phyloP scores from a whole-genome alignment of 805 yeast genomes.

The Hyphopichia homilentoma region DNA sequence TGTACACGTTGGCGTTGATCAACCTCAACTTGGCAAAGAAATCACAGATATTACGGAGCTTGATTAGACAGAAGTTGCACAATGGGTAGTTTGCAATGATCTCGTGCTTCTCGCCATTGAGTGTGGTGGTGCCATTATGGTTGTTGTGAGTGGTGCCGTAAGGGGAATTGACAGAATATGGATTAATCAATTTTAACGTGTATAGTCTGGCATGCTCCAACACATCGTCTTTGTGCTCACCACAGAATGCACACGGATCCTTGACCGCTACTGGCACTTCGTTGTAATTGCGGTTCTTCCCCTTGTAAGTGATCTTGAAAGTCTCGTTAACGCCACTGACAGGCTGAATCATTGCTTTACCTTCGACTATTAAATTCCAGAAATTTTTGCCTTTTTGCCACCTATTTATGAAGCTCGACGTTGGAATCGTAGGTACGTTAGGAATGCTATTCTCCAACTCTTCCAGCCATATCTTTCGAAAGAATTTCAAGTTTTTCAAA shows the following conservation, averaged over 20 bases:
- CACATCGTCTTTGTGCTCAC: slow-evolving; percentile 67
- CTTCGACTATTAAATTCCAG: slow-evolving; percentile 68
- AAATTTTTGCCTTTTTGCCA: slow-evolving; percentile 48
- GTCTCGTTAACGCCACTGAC: slow-evolving; percentile 78
- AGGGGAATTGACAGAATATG: slow-evolving; percentile 16
- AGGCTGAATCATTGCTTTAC: slow-evolving; percentile 81
- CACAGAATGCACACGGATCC: slow-evolving; percentile 80
- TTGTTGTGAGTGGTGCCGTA: slow-evolving; percentile 1
- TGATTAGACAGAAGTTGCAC: slow-evolving; percentile 77
- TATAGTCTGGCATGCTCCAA: slow-evolving; percentile 78
- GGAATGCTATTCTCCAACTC: slow-evolving; percentile 60
- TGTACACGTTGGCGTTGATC: slow-evolving; percentile 53
- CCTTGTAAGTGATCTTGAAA: slow-evolving; percentile 44
- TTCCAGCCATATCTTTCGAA: slow-evolving; percentile 62
- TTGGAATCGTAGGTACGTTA: slow-evolving; percentile 42
- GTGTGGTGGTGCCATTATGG: not conserved
- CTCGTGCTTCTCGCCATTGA: slow-evolving; percentile 13
- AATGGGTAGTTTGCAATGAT: slow-evolving; percentile 53
- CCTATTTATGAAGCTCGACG: slow-evolving; percentile 43
- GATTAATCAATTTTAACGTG: slow-evolving; percentile 50
- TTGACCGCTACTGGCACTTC: slow-evolving; percentile 64
- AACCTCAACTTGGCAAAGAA: slow-evolving; percentile 72
- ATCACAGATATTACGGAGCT: slow-evolving; percentile 80
- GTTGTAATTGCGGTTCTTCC: slow-evolving; percentile 5
- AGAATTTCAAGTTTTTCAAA: slow-evolving; percentile 53